phyloP scores from a whole-genome alignment of 2,329 filamentous ascomycete species.

The Triangularia verruculosa region DNA sequence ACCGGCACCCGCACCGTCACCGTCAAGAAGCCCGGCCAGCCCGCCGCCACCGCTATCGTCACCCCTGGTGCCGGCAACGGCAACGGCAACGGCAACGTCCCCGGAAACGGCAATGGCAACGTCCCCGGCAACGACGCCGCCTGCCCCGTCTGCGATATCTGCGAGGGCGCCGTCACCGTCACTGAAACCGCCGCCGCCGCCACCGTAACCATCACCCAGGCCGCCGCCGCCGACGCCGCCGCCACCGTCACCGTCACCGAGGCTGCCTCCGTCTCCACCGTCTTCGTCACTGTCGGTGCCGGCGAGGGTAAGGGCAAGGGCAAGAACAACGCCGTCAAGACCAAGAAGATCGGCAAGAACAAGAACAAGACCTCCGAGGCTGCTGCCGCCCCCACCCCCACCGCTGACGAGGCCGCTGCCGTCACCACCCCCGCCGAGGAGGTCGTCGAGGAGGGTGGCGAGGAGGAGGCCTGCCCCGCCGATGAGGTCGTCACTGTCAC shows the following conservation, averaged over 20 bases:
- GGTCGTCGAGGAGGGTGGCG: not conserved
- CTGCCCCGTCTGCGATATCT: not conserved
- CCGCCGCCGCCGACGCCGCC: constrained; percentile 8
- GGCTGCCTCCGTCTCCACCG: constrained; percentile 21
- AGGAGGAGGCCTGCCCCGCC: constrained; percentile 11
- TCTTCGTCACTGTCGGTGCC: constrained; percentile 20
- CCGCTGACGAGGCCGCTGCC: not conserved
- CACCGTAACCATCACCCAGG: constrained; percentile 16
- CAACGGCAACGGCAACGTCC: constrained; percentile 10
- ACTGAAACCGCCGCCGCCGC: constrained; percentile 15
- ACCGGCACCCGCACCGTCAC: constrained; percentile 31
- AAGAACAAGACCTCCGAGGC: constrained; percentile 6
- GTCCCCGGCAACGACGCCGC: constrained; percentile 6
- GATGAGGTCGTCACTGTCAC: constrained; percentile 21
- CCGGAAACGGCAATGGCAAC: constrained; percentile 10
- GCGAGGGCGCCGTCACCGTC: constrained; percentile 6
- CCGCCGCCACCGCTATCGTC: constrained; percentile 9
- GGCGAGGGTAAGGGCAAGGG: no score
- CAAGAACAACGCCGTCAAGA: not conserved
- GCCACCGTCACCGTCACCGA: constrained; percentile 16
- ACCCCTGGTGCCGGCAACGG: constrained; percentile 9
- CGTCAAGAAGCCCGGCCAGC: constrained; percentile 18
- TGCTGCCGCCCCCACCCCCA: constrained; percentile 7
- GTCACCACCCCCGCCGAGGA: constrained; percentile 1
- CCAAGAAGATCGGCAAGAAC: not conserved